phyloP scores from a whole-genome alignment of 768 basidiomycete species.

The Leccinum variicolor region DNA sequence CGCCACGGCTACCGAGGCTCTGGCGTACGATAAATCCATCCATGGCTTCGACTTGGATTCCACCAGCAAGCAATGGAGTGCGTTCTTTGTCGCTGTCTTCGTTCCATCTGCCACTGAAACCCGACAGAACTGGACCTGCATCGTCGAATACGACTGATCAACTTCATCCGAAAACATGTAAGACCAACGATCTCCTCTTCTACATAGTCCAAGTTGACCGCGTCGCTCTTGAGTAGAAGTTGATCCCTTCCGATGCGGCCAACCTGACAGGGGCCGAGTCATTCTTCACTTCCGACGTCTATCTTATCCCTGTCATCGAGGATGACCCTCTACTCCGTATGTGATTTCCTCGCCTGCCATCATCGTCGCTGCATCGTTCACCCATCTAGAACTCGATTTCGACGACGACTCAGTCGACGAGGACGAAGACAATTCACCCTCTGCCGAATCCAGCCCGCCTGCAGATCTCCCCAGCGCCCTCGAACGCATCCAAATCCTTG shows the following conservation, averaged over 20 bases:
- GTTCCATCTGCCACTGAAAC: neutral
- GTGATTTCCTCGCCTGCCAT: constrained; percentile 23
- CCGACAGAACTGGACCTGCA: constrained; percentile 71
- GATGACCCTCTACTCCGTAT: constrained; percentile 89
- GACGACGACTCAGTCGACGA: constrained; percentile 78
- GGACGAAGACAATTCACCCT: constrained; percentile 1
- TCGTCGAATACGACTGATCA: constrained; percentile 77
- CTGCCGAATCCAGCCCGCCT: constrained; percentile 14
- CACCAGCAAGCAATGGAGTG: constrained; percentile 52
- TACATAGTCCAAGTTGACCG: neutral
- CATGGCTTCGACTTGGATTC: constrained; percentile 64
- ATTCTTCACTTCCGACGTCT: constrained; percentile 72
- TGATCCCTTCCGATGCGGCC: constrained; percentile 42
- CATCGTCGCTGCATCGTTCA: neutral
- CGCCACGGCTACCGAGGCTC: constrained; percentile 52
- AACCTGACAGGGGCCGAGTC: constrained; percentile 53
- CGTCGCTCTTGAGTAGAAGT: constrained; percentile 42
- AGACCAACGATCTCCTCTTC: neutral
- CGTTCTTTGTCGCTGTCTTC: constrained; percentile 19
- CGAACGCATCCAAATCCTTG: constrained; percentile 53
- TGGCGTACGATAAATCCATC: constrained; percentile 56
- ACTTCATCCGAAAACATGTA: constrained; percentile 81
- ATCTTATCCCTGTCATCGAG: constrained; percentile 76
- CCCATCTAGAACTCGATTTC: constrained; percentile 52
- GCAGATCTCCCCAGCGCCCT: constrained; percentile 32